phyloP scores from a whole-genome alignment of 495 filamentous ascomycete species.

The Aspergillus biplanus region DNA sequence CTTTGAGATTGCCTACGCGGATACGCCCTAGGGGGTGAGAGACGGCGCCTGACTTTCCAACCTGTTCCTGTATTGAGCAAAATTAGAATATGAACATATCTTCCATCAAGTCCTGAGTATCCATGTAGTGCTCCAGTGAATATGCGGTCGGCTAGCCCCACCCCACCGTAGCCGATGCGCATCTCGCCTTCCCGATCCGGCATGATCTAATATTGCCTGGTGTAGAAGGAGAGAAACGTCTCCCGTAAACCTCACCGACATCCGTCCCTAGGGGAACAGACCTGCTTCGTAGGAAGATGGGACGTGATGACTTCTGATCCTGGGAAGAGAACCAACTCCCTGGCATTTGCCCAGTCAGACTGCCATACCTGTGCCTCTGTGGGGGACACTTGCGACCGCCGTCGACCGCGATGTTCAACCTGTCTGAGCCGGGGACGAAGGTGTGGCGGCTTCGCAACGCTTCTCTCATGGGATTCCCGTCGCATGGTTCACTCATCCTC shows the following conservation, averaged over 20 bases:
- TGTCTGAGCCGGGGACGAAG: conserved; percentile 12
- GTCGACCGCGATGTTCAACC: conserved; percentile 20
- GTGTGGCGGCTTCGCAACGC: conserved; percentile 18
- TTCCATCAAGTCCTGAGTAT: not conserved
- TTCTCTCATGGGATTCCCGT: conserved; percentile 8
- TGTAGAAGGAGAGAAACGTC: too few species aligned
- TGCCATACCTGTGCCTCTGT: conserved; percentile 26
- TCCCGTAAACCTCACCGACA: not conserved
- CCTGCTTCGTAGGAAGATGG: not conserved
- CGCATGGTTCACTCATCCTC: not conserved
- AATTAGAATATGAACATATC: not conserved
- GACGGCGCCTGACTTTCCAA: not conserved
- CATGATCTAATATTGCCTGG: too few species aligned
- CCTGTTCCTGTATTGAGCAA: not conserved
- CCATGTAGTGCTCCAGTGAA: not conserved
- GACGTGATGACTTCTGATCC: conserved; percentile 1
- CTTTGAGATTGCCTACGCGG: conserved; percentile 24
- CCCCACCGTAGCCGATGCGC: not conserved
- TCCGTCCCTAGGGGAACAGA: not conserved
- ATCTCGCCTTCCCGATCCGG: not conserved
- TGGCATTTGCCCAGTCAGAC: conserved; percentile 25
- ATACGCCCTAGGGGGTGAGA: not conserved
- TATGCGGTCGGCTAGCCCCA: not conserved
- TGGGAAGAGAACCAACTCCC: conserved; percentile 28
- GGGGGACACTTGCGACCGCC: conserved; percentile 21